Base-by-base conservation (phyloP, 805 yeast species). In the Candida nemodendra region DNA sequence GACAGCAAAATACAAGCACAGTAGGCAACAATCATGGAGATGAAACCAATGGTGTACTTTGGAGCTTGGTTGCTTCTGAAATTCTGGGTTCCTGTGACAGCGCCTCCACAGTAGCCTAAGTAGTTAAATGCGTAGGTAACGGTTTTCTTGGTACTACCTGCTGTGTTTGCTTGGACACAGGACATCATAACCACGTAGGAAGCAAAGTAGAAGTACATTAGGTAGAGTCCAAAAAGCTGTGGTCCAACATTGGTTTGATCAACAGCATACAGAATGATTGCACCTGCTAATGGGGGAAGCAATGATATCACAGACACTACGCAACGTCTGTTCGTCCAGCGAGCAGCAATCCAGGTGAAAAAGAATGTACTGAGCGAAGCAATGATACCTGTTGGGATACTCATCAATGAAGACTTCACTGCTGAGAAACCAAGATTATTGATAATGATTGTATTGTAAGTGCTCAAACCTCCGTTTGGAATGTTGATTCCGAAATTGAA, bases 121-220 rank as follows among this genome's bases (percentile, higher is more conserved):
- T 39, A 44, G 38, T 44, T 40, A 33, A 39, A 31, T 3, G 44
- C 72, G 72, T 64, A 18, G 63, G 57, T 44, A 69, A 47, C 18
- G 66, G 72, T 42, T 65, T 72, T 57, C 78, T 69, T 77, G 9
- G 81, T 74, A 46, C 73, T 65, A 28, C 79, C 79, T 7, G 79
- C 65, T 36, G 68, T 60, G 27, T 64, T 58, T 4, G 67, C 53
- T 24, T 50, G 46, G 5, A 60, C 57, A 43, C 61, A 54, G 8
- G 64, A 53, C 21, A 61, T 49, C 28, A 61, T 57, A 34, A 42
- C 34, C 27, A 45, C 33, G 33, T 50, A 42, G 14, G 55, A 41
- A 4, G 48, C 51, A 49, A 51, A 51, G 37, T 42, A 50, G 30
- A 39, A 43, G 39, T 54, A 51, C 41, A 53, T 45, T 42, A 48